These are phyloP conservation scores for Hericium coralloides DNA, from an alignment of 768 basidiomycete species.

Conservation along the genomic window DNA sequence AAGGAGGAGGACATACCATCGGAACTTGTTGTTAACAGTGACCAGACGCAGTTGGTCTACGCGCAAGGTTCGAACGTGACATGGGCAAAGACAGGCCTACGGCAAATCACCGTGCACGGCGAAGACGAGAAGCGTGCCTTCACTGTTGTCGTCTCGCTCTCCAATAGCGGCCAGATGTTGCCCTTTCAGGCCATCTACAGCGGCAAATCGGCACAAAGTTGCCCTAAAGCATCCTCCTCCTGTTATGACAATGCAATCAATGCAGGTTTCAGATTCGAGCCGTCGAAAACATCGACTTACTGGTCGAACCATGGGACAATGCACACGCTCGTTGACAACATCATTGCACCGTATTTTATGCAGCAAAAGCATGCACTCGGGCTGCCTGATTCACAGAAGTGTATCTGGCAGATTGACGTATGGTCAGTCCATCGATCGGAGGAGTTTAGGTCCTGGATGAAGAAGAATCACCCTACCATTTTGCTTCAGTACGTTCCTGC, in stretches of 20 bases:
- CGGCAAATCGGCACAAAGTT: constrained; percentile 20
- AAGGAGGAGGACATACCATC: constrained; percentile 20
- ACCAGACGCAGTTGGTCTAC: constrained; percentile 28
- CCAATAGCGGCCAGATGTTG: constrained; percentile 22
- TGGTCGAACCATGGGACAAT: constrained; percentile 22
- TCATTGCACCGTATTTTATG: constrained; percentile 24
- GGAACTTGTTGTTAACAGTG: constrained; percentile 23
- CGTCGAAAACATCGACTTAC: constrained; percentile 20
- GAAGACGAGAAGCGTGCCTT: constrained; percentile 34
- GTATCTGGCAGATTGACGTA: constrained; percentile 24
- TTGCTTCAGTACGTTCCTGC: constrained; percentile 20
- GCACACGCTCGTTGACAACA: constrained; percentile 21
- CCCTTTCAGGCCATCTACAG: constrained; percentile 30
- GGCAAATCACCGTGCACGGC: constrained; percentile 28
- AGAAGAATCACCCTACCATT: constrained; percentile 15
- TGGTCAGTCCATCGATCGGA: constrained; percentile 30
- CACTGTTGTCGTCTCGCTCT: constrained; percentile 26
- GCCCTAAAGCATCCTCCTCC: constrained; percentile 13
- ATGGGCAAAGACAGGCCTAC: constrained; percentile 20
- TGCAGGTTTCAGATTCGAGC: constrained; percentile 18
- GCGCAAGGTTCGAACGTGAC: constrained; percentile 20
- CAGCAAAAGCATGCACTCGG: constrained; percentile 9
- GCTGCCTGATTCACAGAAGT: constrained; percentile 15
- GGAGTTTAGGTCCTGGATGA: constrained; percentile 28
- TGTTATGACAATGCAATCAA: constrained; percentile 17